Evolutionary conservation across 768 basidiomycete species (phyloP), one percentile per base, ranked within the genome.

Genomic region (Coprinopsis sp.): DNA sequence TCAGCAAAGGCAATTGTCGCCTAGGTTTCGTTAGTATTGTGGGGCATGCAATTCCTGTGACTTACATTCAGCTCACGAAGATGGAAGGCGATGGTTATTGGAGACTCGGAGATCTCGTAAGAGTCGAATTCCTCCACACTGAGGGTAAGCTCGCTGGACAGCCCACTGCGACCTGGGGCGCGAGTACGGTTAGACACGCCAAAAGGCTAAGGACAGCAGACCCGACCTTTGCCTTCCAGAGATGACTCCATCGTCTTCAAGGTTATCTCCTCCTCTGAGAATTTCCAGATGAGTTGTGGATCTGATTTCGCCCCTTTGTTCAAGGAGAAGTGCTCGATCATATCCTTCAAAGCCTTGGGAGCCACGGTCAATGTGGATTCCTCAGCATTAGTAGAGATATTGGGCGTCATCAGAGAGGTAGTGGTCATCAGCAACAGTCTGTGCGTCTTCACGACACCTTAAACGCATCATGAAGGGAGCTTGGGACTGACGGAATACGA

Each of bases 391-490:
- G 84, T 78, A 3, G 82, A 79, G n/a, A 76, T 63, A n/a, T 73
- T 76, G 3, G 89, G 90, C 2, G 81, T 76, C 59, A 84, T 68
- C 30, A 84, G 71, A 16, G 79, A 71, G 2, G 72, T 73, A 28
- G 80, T 76, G 2, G 76, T 70, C 37, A 78, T 69, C 14, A 91
- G 65, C 14, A 81, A 69, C 8, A 91, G 65, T 14, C 82, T 77
- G 64, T 92, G 90, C 0, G 90, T 92, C 65, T 91, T 91, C 11
- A 86, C 66, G 44, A 91, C 81, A 33, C 87, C 89, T 91, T 43
- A n/a, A n/a, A 18, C 12, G 30, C 19, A 41, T 21, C 34, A 50
- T 50, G 43, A 47, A 29, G 21, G 21, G 10, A 33, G 4, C 30
- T 33, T 18, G 2, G 30, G 14, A 37, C 18, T 22, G 8, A 40